Evolutionary conservation across 1,139 yeast species (phyloP).

Genomic region (Hansenula lynferdii): DNA sequence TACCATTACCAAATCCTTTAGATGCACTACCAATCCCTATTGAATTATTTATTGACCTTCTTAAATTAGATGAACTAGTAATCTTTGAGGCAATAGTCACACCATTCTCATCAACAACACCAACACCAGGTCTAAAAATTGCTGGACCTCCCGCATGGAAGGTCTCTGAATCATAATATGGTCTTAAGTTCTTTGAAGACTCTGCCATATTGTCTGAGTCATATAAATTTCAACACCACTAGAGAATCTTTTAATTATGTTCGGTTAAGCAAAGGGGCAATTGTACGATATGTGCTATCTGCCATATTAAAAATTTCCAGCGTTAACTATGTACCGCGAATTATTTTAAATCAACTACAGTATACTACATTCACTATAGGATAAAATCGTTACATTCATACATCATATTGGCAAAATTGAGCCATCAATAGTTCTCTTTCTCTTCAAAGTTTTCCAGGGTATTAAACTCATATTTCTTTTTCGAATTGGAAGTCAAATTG

Average conservation of each 20-base stretch:
- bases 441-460: slow-evolving; percentile 1
- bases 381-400: too few relatives aligned
- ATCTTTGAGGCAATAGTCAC: slow-evolving; percentile 32
- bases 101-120: slow-evolving; percentile 39
- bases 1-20: slow-evolving; percentile 3
- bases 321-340: too few relatives aligned
- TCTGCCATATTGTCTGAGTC: slow-evolving; percentile 3
- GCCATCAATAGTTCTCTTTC: neutral
- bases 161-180: slow-evolving; percentile 67
- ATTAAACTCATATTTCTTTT: slow-evolving; percentile 7
- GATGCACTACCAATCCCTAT: slow-evolving; percentile 8
- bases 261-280: too few relatives aligned
- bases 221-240: neutral
- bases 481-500: slow-evolving; percentile 11
- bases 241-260: too few relatives aligned
- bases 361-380: too few relatives aligned
- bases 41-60: slow-evolving; percentile 5
- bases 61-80: slow-evolving; percentile 9
- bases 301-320: too few relatives aligned
- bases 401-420: too few relatives aligned
- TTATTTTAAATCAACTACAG: too few relatives aligned
- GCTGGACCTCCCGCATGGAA: slow-evolving; percentile 67
- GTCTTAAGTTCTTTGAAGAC: slow-evolving; percentile 37
- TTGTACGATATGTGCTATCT: too few relatives aligned
- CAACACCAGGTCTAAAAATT: slow-evolving; percentile 54